Evolutionary conservation across 352 stramenopile genomes (phyloP), one percentile per base, ranked within the genome.

Genomic region (Globisporangium irregulare): DNA sequence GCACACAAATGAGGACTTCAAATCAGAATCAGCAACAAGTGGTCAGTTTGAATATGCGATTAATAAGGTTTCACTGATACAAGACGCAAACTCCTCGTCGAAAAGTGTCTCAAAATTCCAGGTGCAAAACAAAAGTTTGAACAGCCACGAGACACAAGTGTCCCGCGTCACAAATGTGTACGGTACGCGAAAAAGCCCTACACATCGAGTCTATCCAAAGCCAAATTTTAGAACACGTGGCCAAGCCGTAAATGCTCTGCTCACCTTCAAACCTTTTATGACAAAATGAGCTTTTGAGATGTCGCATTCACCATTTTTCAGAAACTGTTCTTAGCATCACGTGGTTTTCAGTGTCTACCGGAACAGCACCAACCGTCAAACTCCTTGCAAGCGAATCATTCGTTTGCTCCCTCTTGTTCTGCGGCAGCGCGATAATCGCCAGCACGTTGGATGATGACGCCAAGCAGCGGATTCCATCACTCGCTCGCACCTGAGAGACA

Each of bases 81-180:
- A 5, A n/a, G 53, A 58, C 53, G 14, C 24, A 55, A 55, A 25
- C 27, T 15, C 12, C 1, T 34, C 12, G 14, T 25, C 27, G 29
- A 24, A 36, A 59, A n/a, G 54, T 59, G 54, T 59, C 54, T 43
- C 54, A 59, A 59, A 41, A 38, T 59, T 59, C 54, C 54, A 59
- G 54, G 54, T 59, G 54, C 54, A 59, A 59, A 20, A 7, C 22
- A 6, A 58, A 34, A 24, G 54, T 22, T 24, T n/a, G 54, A 59
- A 59, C 18, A 22, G 54, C 15, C 54, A 56, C 10, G 50, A 56
- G 18, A 51, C 43, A 58, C 24, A 58, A 36, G 12, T 36, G 15
- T 36, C 14, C 5, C 10, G 1, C 20, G 14, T 20, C 29, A 32
- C 56, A 62, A 27, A 61, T 46, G 14, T 46, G 12, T 46, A 46